Conservation (phyloP, 139 green algal genomes). For the Penium margaritaceum region DNA sequence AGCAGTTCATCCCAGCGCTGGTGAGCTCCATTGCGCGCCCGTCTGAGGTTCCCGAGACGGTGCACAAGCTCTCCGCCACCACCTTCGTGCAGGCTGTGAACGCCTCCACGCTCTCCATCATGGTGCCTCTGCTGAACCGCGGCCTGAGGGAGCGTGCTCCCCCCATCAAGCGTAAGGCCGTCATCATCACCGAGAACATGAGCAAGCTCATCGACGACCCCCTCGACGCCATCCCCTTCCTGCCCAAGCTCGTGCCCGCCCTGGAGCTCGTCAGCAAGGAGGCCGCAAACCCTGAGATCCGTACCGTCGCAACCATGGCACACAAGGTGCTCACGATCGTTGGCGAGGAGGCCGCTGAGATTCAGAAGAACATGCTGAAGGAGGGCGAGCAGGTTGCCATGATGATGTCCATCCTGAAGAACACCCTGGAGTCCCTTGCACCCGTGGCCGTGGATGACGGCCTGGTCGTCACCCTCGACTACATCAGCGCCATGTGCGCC, state of each 20-base stretch:
- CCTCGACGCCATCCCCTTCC: slow-evolving; percentile 71
- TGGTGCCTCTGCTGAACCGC: slow-evolving; percentile 77
- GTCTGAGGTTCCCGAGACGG: slow-evolving; percentile 67
- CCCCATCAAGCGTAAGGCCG: slow-evolving; percentile 80
- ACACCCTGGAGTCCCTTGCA: not conserved
- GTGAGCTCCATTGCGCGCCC: slow-evolving; percentile 69
- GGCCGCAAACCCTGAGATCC: slow-evolving; percentile 82
- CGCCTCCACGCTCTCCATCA: slow-evolving; percentile 71
- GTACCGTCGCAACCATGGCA: slow-evolving; percentile 49
- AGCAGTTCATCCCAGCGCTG: slow-evolving; percentile 74
- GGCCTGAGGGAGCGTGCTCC: slow-evolving; percentile 75
- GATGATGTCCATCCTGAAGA: slow-evolving; percentile 5
- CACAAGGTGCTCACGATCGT: slow-evolving; percentile 42
- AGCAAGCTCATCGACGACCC: slow-evolving; percentile 79
- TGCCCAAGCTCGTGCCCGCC: slow-evolving; percentile 69
- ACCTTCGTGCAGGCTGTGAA: slow-evolving; percentile 75
- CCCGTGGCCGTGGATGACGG: not conserved
- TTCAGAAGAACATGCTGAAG: slow-evolving; percentile 2
- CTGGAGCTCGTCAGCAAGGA: slow-evolving; percentile 68
- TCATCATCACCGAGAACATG: slow-evolving; percentile 88
- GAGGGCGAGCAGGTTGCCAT: slow-evolving; percentile 11
- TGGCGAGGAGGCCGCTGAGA: slow-evolving; percentile 9
- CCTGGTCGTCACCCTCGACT: slow-evolving; percentile 10
- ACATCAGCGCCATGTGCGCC: slow-evolving; percentile 33
- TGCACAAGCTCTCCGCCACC: slow-evolving; percentile 82